Percentiles rank a stretch among this genome's conserved stretches.
These are phyloP conservation scores for Neurospora sp. DNA, from an alignment of 2,329 filamentous ascomycete species.

Conservation along the genomic window DNA sequence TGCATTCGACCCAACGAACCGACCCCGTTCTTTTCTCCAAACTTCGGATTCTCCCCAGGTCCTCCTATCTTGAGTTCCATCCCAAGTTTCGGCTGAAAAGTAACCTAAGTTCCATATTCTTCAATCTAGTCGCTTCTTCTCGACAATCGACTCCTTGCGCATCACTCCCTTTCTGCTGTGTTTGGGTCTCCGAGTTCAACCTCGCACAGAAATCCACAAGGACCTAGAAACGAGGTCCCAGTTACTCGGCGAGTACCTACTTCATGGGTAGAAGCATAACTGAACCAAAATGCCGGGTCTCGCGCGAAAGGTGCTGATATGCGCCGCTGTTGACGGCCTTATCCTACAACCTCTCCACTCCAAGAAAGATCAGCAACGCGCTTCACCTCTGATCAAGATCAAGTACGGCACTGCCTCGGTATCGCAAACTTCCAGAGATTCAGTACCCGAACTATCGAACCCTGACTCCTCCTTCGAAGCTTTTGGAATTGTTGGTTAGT, in stretches of 20 bases:
- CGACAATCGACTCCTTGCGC: neutral
- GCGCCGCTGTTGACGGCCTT: constrained; percentile 73
- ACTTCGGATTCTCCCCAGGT: neutral
- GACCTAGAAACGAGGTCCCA: neutral
- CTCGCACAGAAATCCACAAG: neutral
- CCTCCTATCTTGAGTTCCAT: neutral
- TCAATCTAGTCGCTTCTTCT: neutral
- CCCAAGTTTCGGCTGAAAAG: neutral
- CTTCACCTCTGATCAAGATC: constrained; percentile 49
- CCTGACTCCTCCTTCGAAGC: constrained; percentile 45
- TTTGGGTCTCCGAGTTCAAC: neutral
- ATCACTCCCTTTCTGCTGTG: neutral
- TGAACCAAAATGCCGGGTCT: constrained; percentile 56
- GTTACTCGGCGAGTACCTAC: neutral
- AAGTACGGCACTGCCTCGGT: constrained; percentile 54
- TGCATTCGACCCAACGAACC: neutral
- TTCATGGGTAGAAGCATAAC: neutral
- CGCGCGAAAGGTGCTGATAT: constrained; percentile 69
- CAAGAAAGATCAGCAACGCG: constrained; percentile 49
- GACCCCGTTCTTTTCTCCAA: neutral
- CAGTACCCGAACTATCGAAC: constrained; percentile 32
- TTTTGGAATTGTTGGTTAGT: constrained; percentile 47
- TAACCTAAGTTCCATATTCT: neutral
- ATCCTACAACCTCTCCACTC: constrained; percentile 62
- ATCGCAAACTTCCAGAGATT: constrained; percentile 33